Base-by-base conservation (phyloP, 768 basidiomycete genomes). In the Lyophyllum decastes region DNA sequence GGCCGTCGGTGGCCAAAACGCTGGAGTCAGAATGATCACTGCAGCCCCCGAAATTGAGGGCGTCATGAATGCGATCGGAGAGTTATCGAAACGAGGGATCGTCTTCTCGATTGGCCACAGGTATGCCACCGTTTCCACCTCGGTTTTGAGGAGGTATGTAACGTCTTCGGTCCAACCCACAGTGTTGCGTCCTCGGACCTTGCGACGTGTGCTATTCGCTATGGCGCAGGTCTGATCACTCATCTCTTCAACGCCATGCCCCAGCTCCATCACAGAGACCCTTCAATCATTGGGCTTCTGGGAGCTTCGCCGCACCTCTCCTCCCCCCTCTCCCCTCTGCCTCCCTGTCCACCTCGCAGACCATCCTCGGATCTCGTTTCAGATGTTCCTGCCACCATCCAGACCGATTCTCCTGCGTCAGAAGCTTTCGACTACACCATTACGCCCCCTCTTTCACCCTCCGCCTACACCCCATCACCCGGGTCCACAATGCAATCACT, bases 211-310 rank as follows among this genome's bases (percentile, higher is more conserved):
- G 92, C 92, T 2, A 80, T 95, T 4, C 72, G 79, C 17, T 78
- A 79, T 55, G 94, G 94, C 19, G 90, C 92, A 6, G 80, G 85
- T n/a, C 83, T 94, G 56, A 92, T 95, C 62, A 95, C 94, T 0
- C 94, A 95, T 72, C 77, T 95, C 24, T 95, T 94, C 85, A 96
- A 96, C 63, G 92, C 93, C 7, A 94, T 94, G 93, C 90, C 90
- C 14, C 90, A 90, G 64, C 72, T 92, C 38, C 90, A 95, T 69
- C 94, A 96, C 68, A 83, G 94, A 33, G 93, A 95, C 69, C 94
- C 94, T 11, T 91, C 91, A 11, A 92, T 95, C 66, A 93, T 95
- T 55, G 94, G 94, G 25, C 80, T 95, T 8, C 74, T 96, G 52
- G 92, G 92, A 25, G 83, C 92, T 40, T 88, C 88, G 14, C 89